A percentile compares a stretch with the other conserved stretches of the same genome.
Conservation (phyloP, 2,329 filamentous ascomycete species). For the Claviceps pazoutovae region DNA sequence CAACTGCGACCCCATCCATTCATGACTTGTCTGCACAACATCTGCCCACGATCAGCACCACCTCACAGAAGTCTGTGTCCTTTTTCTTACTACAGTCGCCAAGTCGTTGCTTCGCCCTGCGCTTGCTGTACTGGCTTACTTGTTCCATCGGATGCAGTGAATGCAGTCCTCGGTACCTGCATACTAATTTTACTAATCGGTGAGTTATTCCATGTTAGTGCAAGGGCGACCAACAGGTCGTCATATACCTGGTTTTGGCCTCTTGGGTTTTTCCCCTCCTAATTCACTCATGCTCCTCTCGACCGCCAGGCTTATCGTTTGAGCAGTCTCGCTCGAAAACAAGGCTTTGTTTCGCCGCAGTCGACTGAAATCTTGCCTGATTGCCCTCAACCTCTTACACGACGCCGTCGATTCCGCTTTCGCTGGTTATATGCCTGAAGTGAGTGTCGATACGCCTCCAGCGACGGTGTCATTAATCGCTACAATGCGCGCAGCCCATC, state of each 20-base stretch:
- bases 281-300: not conserved
- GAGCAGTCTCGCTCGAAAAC: not conserved
- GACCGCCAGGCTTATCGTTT: not conserved
- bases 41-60: constrained; percentile 11
- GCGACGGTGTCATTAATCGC: constrained; percentile 3
- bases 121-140: not conserved
- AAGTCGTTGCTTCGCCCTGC: not conserved
- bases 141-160: constrained; percentile 1
- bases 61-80: constrained; percentile 6
- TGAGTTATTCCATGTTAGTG: constrained; percentile 8
- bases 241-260: not conserved
- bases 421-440: not conserved
- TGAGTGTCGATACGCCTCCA: constrained; percentile 1
- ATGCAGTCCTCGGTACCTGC: not conserved
- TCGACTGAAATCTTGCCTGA: not conserved
- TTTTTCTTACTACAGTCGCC: constrained; percentile 1
- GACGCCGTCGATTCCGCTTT: not conserved
- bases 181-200: constrained; percentile 1
- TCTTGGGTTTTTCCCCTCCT: not conserved
- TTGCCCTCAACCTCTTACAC: not conserved
- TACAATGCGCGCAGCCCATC: constrained; percentile 11
- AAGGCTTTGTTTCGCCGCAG: not conserved
- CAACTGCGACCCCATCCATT: constrained; percentile 13
- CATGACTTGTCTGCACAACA: constrained; percentile 11
- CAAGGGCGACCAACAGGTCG: not conserved